Evolutionary conservation across 1,139 yeast species (phyloP), one percentile per base, ranked within the genome.

Genomic region (Diutina scorzettiae): DNA sequence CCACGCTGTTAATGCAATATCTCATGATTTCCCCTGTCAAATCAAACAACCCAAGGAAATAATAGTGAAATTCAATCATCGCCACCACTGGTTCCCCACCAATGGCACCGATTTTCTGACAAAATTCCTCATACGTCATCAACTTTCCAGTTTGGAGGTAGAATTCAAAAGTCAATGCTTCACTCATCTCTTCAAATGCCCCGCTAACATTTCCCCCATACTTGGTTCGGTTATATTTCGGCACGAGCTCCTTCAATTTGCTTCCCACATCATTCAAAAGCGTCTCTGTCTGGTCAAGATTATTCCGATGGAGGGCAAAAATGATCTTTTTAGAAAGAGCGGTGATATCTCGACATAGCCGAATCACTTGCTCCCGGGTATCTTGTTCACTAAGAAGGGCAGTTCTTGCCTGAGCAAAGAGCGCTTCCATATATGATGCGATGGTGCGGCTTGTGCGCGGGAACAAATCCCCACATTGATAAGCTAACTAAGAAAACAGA

Each of bases 11-110:
- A 21, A 63, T 59, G 8, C 64, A 57, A 44, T 54, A 60, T 30
- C 69, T 47, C 71, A 66, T 66, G 25, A 66, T 53, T 44, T 66
- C 72, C 1, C 72, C 72, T 0, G 71, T 64, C 42, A 66, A 52
- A 47, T 66, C 72, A 49, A 65, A 59, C 11, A 66, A 44, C 0
- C 71, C 72, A 57, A 64, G 55, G 19, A 66, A 48, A 47, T 59
- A 66, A 48, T 66, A 69, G 43, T 59, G 59, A 19, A 34, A 34
- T 12, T 34, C 39, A 23, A 34, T 11, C 28, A 34, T 23, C 20
- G 20, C n/a, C 12, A 28, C 19, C 4, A 23, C 25, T 18, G 16
- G 11, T 3, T 18, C 12, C 24, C 14, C 27, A 14, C 18, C n/a
- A 8, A 14, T 14, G n/a, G 17, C 19, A 20, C 12, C 14, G 7